Evolutionary conservation across 306 rosid genomes (phyloP), one percentile per base, ranked within the genome.

Genomic region (Casuarina equisetifolia): DNA sequence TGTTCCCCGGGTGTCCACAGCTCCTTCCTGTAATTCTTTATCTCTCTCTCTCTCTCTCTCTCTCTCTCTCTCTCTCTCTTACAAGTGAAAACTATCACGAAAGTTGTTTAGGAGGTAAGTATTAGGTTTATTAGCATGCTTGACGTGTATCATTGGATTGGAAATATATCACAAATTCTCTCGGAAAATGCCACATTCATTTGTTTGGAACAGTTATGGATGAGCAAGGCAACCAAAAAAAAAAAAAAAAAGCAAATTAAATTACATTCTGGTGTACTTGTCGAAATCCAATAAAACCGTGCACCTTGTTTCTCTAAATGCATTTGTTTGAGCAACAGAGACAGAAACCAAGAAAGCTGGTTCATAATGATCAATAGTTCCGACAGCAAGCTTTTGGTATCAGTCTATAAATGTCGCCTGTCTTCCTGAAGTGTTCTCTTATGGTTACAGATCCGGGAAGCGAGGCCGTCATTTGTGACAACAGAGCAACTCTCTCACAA

Each of bases 381-480:
- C 15, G 13, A 32, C 15, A 61, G 12, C 6, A 36, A 4, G n/a
- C 43, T 36, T 10, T 61, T 12, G 42, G 42, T 32, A 43, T 11
- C 17, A 61, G 8, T 11, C 43, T 36, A 61, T 16, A 1, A 57
- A 35, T 42, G 8, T 42, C 7, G 50, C 13, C 49, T 69, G 17
- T 69, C 45, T 48, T 35, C 32, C 32, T 25, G 32, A 25, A 25
- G 32, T 25, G 32, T 25, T 25, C 32, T 25, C 32, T 25, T 49
- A 17, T 66, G 40, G 55, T 43, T 84, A 84, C 87, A 80, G 88
- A 54, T 35, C 89, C 85, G 46, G 93, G 89, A 78, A 73, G 78
- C 79, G 78, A 87, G 6, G 92, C 90, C 69, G 38, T 88, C 50
- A 6, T 96, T 17, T 84, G 91, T 77, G 89, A 90, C 77, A 82